Percentiles rank a stretch among this genome's conserved stretches.
Conservation (phyloP, 495 filamentous ascomycete genomes). For the Friedmanniomyces endolithicus region DNA sequence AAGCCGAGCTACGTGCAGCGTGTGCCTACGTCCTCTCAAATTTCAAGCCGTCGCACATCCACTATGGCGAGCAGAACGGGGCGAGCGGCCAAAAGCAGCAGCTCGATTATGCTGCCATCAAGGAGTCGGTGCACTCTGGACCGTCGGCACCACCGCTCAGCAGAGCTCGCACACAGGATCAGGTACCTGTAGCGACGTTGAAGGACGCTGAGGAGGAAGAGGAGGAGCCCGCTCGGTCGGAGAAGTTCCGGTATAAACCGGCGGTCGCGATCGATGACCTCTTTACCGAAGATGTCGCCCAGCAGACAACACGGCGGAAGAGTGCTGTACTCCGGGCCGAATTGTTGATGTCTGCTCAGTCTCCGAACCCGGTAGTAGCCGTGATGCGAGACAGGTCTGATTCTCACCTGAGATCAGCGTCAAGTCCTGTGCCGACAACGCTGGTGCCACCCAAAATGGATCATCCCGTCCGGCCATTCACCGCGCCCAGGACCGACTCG, state of each 20-base stretch:
- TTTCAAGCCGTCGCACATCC: conserved; percentile 28
- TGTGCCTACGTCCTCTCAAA: conserved; percentile 29
- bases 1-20: conserved; percentile 27
- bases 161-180: background rate
- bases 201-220: background rate
- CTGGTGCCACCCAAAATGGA: conserved; percentile 7
- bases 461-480: conserved; percentile 11
- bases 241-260: conserved; percentile 6
- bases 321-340: conserved; percentile 5
- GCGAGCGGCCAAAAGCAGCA: conserved; percentile 13
- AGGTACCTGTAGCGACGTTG: background rate
- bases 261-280: background rate
- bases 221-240: background rate
- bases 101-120: conserved; percentile 20
- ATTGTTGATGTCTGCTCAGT: conserved; percentile 1
- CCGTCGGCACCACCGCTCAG: background rate
- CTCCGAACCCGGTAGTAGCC: background rate
- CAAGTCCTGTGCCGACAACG: background rate
- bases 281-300: background rate
- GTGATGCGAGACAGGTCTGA: background rate
- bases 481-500: conserved; percentile 19
- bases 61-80: conserved; percentile 20
- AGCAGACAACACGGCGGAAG: background rate
- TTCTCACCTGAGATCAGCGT: background rate
- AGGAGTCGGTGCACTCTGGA: background rate